These are phyloP conservation scores for Aspergillus sp. DNA, from an alignment of 2,329 filamentous ascomycete species.

Conservation along the genomic window DNA sequence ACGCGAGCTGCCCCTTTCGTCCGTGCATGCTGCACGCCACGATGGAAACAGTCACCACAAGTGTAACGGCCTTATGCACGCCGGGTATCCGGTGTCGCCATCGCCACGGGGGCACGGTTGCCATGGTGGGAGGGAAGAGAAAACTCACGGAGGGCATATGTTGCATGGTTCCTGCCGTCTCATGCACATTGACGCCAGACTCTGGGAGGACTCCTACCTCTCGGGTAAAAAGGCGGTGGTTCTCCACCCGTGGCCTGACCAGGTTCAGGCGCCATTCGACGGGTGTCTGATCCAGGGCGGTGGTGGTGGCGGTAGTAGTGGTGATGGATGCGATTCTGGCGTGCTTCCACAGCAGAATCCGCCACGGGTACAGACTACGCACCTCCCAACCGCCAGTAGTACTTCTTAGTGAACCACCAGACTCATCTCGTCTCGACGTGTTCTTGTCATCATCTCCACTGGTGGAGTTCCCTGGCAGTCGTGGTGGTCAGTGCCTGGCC, in stretches of 20 bases:
- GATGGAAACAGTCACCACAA: not conserved
- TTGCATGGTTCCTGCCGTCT: not conserved
- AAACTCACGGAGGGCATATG: no score
- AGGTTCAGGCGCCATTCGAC: not conserved
- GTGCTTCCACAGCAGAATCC: no score
- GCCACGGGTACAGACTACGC: no score
- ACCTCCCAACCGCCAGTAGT: no score
- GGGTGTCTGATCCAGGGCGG: not conserved
- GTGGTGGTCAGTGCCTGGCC: constrained; percentile 15
- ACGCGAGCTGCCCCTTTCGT: constrained; percentile 4
- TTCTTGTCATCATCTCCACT: constrained; percentile 10
- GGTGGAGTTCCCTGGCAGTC: constrained; percentile 11
- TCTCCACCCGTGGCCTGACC: not conserved
- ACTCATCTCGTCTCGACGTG: not conserved
- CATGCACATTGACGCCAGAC: constrained; percentile 9
- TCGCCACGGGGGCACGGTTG: not conserved
- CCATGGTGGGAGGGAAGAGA: not conserved
- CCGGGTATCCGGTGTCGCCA: constrained; percentile 1
- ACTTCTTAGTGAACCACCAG: not conserved
- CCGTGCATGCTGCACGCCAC: constrained; percentile 20
- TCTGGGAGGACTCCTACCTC: constrained; percentile 8
- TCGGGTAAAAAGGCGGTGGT: not conserved
- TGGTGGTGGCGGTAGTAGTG: not conserved
- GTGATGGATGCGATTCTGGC: not conserved
- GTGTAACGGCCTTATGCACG: constrained; percentile 16